Evolutionary conservation across 2,329 filamentous ascomycete species (phyloP).

Genomic region (Epichloe bromicola): DNA sequence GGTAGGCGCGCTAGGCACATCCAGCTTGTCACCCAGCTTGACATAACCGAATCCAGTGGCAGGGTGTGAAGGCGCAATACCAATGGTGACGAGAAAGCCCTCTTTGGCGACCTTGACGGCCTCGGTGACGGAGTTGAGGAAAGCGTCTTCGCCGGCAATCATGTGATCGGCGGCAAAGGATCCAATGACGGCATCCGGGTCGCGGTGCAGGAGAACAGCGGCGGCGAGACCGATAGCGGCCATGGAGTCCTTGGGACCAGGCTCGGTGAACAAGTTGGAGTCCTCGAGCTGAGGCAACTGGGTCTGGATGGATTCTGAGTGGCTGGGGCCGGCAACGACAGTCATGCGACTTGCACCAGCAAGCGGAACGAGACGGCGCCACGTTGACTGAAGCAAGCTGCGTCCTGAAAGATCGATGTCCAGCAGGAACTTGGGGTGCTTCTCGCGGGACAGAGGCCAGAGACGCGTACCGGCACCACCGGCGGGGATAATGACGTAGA

Average conservation of each 20-base stretch:
- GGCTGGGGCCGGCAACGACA: conserved; percentile 14
- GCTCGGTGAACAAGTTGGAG: conserved; percentile 14
- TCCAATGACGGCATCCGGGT: conserved; percentile 13
- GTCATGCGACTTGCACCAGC: conserved; percentile 14
- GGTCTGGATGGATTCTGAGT: conserved; percentile 13
- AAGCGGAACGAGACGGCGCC: conserved; percentile 14
- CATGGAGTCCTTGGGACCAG: conserved; percentile 16
- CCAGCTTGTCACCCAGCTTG: conserved; percentile 13
- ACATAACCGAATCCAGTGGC: conserved; percentile 16
- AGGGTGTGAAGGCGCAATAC: conserved; percentile 15
- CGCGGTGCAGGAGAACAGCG: conserved; percentile 13
- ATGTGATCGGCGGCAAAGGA: conserved; percentile 16
- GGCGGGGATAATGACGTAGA: conserved; percentile 16
- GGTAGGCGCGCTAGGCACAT: conserved; percentile 9
- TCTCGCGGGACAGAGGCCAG: conserved; percentile 15
- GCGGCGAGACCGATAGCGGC: conserved; percentile 15
- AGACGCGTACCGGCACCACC: conserved; percentile 16
- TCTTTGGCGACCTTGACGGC: conserved; percentile 15
- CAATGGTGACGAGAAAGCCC: conserved; percentile 15
- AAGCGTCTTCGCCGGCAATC: conserved; percentile 16
- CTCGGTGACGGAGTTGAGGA: conserved; percentile 14
- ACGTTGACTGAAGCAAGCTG: conserved; percentile 15
- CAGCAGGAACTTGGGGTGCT: conserved; percentile 16
- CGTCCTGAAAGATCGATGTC: conserved; percentile 14
- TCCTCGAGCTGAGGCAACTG: conserved; percentile 13